A percentile compares a stretch with the other conserved stretches of the same genome.
phyloP scores from a whole-genome alignment of 768 basidiomycete species.

The Trichaptum fuscoviolaceum region DNA sequence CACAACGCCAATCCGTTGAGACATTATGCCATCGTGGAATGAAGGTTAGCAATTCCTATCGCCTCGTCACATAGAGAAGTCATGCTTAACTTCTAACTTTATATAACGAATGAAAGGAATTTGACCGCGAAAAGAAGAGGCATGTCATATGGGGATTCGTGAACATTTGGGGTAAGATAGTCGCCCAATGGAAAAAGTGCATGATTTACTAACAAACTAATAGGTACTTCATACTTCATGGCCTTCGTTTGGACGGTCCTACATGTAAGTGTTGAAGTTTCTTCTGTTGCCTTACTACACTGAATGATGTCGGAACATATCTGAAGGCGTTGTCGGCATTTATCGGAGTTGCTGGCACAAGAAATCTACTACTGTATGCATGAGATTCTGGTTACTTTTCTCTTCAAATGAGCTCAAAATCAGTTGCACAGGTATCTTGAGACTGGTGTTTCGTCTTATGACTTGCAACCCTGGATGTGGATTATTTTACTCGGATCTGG shows the following conservation, averaged over 20 bases:
- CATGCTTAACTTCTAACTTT: too few relatives aligned
- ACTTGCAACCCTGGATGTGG: conserved; percentile 1
- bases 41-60: background rate
- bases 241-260: background rate
- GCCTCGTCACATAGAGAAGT: too few relatives aligned
- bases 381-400: background rate
- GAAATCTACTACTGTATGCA: background rate
- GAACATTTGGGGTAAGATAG: background rate
- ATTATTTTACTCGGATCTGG: background rate
- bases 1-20: background rate
- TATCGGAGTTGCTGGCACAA: background rate
- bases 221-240: background rate
- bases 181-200: background rate
- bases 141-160: background rate
- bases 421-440: background rate
- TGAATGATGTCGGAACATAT: background rate
- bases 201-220: background rate
- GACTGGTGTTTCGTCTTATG: background rate
- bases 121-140: background rate
- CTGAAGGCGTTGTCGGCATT: background rate
- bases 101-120: background rate
- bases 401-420: background rate
- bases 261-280: background rate
- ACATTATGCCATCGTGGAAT: background rate
- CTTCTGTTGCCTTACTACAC: background rate